Conservation (phyloP, 192 early-diverging fungal genomes). For the Backusella westeae region DNA sequence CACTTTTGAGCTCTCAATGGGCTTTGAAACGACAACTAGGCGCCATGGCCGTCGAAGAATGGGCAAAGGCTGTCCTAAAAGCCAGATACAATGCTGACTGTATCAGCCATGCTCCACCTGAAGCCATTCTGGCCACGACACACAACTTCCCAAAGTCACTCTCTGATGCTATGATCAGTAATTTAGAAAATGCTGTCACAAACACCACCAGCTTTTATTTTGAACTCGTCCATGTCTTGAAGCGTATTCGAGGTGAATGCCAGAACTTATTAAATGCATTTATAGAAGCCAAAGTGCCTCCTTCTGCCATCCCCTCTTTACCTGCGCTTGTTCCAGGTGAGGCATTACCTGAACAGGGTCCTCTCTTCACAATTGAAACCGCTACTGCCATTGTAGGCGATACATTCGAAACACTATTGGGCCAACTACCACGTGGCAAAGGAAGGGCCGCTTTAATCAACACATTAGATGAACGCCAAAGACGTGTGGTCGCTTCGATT, state of each 20-base stretch:
- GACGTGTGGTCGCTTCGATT: slow-evolving; percentile 62
- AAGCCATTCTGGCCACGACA: slow-evolving; percentile 28
- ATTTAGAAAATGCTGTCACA: slow-evolving; percentile 48
- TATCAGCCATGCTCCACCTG: slow-evolving; percentile 28
- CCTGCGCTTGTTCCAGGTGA: slow-evolving; percentile 47
- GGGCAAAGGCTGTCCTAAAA: slow-evolving; percentile 55
- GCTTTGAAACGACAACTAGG: slow-evolving; percentile 78
- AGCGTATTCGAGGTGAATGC: slow-evolving; percentile 65
- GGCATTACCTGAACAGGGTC: slow-evolving; percentile 18
- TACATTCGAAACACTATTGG: slow-evolving; percentile 44
- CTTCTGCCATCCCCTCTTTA: slow-evolving; percentile 46
- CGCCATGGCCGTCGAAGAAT: slow-evolving; percentile 78
- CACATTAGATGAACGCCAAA: slow-evolving; percentile 56
- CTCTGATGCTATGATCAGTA: slow-evolving; percentile 53
- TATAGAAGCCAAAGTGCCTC: slow-evolving; percentile 43
- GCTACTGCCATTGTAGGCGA: slow-evolving; percentile 46
- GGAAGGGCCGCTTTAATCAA: slow-evolving; percentile 33
- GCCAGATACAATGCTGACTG: slow-evolving; percentile 31
- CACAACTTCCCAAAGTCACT: slow-evolving; percentile 52
- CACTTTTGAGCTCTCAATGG: slow-evolving; percentile 67
- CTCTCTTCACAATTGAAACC: slow-evolving; percentile 55
- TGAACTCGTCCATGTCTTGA: slow-evolving; percentile 62
- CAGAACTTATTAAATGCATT: slow-evolving; percentile 60
- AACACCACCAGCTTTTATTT: slow-evolving; percentile 50
- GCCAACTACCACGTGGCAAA: slow-evolving; percentile 34